Percentiles rank a stretch among this genome's conserved stretches.
phyloP scores from a whole-genome alignment of 169 alveolate species.

The Plasmodium coatneyi region DNA sequence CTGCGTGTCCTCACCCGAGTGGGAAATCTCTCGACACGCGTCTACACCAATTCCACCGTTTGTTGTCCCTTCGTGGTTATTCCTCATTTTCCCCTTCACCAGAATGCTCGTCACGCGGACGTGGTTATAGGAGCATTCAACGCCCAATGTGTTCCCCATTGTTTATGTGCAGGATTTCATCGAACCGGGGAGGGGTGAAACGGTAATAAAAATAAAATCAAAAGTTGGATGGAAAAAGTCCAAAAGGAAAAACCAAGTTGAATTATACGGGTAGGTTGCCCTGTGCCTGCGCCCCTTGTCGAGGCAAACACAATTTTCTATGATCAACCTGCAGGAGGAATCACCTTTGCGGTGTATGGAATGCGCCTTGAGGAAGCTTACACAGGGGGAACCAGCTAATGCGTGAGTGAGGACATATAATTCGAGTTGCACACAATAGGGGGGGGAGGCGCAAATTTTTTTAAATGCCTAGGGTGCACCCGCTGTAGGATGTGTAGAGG shows the following conservation, averaged over 20 bases:
- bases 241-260: neutral
- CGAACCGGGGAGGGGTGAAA: neutral
- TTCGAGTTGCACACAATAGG: neutral
- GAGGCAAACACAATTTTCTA: neutral
- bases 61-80: neutral
- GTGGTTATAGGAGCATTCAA: conserved; percentile 39
- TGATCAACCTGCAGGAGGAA: neutral
- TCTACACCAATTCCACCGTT: neutral
- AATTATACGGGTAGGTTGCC: neutral
- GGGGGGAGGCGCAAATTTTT: neutral
- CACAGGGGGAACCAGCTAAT: neutral
- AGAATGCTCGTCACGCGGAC: conserved; percentile 26
- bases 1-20: neutral
- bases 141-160: conserved; percentile 58
- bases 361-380: neutral
- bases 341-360: neutral
- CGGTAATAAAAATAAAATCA: too few relatives aligned
- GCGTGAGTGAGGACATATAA: neutral
- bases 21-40: neutral
- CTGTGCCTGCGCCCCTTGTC: neutral
- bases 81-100: conserved; percentile 16
- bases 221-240: neutral
- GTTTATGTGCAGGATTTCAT: neutral
- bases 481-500: neutral
- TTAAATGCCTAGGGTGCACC: neutral